Evolutionary conservation across 768 basidiomycete species (phyloP).

Genomic region (Suillus fuscotomentosus): DNA sequence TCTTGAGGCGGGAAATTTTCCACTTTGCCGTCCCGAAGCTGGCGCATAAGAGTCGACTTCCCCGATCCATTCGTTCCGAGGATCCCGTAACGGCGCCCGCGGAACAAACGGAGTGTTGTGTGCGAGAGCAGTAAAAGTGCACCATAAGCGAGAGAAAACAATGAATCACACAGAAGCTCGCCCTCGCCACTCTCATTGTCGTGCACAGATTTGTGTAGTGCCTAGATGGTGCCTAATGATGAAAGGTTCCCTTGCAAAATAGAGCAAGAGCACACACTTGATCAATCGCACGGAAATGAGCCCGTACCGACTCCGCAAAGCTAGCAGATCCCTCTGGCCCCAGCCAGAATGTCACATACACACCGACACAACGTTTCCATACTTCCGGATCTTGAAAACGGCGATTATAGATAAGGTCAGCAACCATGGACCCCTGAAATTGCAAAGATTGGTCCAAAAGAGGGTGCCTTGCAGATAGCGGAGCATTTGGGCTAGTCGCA

Average conservation of each 20-base stretch:
- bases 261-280: constrained; percentile 39
- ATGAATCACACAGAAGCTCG: constrained; percentile 86
- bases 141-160: constrained; percentile 95
- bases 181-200: constrained; percentile 63
- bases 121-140: constrained; percentile 93
- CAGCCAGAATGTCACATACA: constrained; percentile 75
- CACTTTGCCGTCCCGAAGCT: constrained; percentile 90
- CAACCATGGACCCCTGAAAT: constrained; percentile 72
- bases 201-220: constrained; percentile 49
- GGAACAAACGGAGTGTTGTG: constrained; percentile 84
- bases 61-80: constrained; percentile 96
- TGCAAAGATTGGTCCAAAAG: constrained; percentile 60
- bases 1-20: constrained; percentile 94
- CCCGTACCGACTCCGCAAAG: constrained; percentile 64
- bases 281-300: constrained; percentile 78
- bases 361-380: constrained; percentile 73
- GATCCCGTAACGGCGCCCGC: constrained; percentile 93
- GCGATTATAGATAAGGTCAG: constrained; percentile 68
- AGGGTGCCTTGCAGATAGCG: constrained; percentile 51
- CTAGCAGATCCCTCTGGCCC: constrained; percentile 43
- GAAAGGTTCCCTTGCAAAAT: constrained; percentile 4
- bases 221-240: constrained; percentile 37
- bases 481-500: constrained; percentile 47
- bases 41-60: constrained; percentile 94
- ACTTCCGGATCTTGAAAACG: constrained; percentile 49